A percentile compares a stretch with the other conserved stretches of the same genome.
These are phyloP conservation scores for Orbilia oligospora DNA, from an alignment of 2,329 filamentous ascomycete species.

Conservation along the genomic window DNA sequence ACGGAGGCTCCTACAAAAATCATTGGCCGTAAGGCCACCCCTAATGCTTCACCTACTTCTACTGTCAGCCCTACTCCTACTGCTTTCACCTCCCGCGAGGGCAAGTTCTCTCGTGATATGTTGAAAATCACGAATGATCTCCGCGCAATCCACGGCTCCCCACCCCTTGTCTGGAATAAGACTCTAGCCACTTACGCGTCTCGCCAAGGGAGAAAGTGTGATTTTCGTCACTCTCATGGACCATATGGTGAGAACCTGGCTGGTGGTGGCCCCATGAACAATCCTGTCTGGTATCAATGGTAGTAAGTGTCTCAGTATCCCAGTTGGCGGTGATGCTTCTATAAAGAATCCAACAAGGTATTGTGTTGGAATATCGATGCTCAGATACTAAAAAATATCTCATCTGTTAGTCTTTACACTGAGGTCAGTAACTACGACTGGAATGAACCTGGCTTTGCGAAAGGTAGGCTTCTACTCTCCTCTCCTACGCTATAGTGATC, in stretches of 20 bases:
- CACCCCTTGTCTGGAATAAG: constrained; percentile 52
- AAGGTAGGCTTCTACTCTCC: constrained; percentile 25
- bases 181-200: constrained; percentile 49
- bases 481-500: neutral
- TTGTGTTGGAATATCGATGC: constrained; percentile 26
- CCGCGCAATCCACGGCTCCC: constrained; percentile 51
- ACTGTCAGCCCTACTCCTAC: constrained; percentile 33
- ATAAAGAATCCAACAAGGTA: constrained; percentile 49
- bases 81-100: constrained; percentile 51
- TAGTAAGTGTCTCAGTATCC: constrained; percentile 43
- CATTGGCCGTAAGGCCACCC: constrained; percentile 9
- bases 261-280: constrained; percentile 58
- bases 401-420: constrained; percentile 40
- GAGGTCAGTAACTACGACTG: constrained; percentile 55
- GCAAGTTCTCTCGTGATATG: constrained; percentile 57
- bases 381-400: constrained; percentile 13
- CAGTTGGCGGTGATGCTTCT: neutral
- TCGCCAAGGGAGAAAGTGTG: constrained; percentile 42
- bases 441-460: constrained; percentile 49
- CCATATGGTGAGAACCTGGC: constrained; percentile 60
- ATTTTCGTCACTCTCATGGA: constrained; percentile 54
- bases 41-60: neutral
- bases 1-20: constrained; percentile 13
- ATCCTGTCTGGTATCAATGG: constrained; percentile 60
- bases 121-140: constrained; percentile 57